Percentiles rank a stretch among this genome's conserved stretches.
Evolutionary conservation across 345 rosid genomes (phyloP).

Genomic region (Populus alba): DNA sequence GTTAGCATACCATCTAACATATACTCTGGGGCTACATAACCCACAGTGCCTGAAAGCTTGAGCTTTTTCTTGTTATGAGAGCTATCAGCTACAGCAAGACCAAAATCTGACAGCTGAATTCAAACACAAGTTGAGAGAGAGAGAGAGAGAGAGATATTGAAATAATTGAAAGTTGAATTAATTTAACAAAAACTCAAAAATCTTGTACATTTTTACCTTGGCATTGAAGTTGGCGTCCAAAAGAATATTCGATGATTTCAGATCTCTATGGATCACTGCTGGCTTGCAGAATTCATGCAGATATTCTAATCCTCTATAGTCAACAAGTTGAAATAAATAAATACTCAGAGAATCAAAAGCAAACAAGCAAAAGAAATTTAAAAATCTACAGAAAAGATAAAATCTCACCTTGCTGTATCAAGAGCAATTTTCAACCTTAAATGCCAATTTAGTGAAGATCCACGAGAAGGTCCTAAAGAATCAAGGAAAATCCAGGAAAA

Average conservation of each 20-base stretch:
- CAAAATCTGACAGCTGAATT: slow-evolving; percentile 90
- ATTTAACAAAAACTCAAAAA: background rate
- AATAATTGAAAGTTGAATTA: background rate
- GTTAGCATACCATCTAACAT: slow-evolving; percentile 67
- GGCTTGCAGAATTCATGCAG: slow-evolving; percentile 90
- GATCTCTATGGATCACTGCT: slow-evolving; percentile 92
- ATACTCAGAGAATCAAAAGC: background rate
- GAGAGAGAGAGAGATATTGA: background rate
- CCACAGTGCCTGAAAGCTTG: slow-evolving; percentile 93
- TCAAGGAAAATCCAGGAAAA: background rate
- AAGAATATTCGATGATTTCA: slow-evolving; percentile 93
- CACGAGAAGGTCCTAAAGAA: slow-evolving; percentile 61
- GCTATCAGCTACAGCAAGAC: slow-evolving; percentile 80
- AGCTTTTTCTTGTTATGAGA: slow-evolving; percentile 61
- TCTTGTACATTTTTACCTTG: slow-evolving; percentile 52
- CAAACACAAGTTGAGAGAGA: slow-evolving; percentile 7
- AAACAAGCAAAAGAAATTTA: background rate
- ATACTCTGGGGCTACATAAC: slow-evolving; percentile 96
- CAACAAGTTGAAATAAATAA: slow-evolving; percentile 26
- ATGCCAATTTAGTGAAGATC: slow-evolving; percentile 77
- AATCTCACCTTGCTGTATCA: slow-evolving; percentile 77
- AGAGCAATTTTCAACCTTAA: slow-evolving; percentile 93
- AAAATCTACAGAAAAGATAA: slow-evolving; percentile 4
- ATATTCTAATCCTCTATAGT: slow-evolving; percentile 89
- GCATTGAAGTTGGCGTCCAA: slow-evolving; percentile 86